These are phyloP conservation scores for Penicillium lividum DNA, from an alignment of 495 filamentous ascomycete genomes.

Conservation along the genomic window DNA sequence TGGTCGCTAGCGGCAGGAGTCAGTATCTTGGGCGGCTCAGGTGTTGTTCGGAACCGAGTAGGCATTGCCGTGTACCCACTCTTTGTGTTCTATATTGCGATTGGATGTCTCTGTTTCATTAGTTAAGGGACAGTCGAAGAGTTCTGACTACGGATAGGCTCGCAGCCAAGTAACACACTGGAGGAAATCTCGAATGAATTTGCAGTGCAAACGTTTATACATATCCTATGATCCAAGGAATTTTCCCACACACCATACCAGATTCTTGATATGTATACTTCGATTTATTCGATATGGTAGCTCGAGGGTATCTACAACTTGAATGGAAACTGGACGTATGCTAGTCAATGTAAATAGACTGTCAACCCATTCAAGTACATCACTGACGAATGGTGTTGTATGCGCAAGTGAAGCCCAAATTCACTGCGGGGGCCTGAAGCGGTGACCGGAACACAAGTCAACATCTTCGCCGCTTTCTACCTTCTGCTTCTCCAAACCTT, in stretches of 20 bases:
- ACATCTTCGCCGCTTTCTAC: slow-evolving; percentile 3
- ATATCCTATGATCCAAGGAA: not conserved
- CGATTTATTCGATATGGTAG: too few relatives aligned
- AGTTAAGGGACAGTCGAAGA: slow-evolving; percentile 54
- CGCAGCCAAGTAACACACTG: not conserved
- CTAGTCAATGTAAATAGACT: not conserved
- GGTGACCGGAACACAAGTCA: slow-evolving; percentile 23
- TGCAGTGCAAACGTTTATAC: slow-evolving; percentile 16
- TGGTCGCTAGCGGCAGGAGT: slow-evolving; percentile 96
- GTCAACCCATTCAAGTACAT: too few relatives aligned
- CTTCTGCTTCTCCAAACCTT: slow-evolving; percentile 4
- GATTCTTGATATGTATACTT: too few relatives aligned
- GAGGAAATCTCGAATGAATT: slow-evolving; percentile 8
- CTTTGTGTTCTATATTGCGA: slow-evolving; percentile 91
- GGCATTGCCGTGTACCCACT: slow-evolving; percentile 93
- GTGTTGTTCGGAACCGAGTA: slow-evolving; percentile 91
- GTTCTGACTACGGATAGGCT: not conserved
- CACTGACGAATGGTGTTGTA: not conserved
- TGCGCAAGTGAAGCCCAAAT: not conserved
- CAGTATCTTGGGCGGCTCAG: slow-evolving; percentile 93
- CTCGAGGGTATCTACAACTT: too few relatives aligned
- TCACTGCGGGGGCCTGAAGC: slow-evolving; percentile 23
- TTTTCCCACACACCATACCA: too few relatives aligned
- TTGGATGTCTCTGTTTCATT: slow-evolving; percentile 95
- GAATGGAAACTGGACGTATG: too few relatives aligned